Conservation (phyloP, 2,329 filamentous ascomycete species). For the Dactylonectria estremocensis region DNA sequence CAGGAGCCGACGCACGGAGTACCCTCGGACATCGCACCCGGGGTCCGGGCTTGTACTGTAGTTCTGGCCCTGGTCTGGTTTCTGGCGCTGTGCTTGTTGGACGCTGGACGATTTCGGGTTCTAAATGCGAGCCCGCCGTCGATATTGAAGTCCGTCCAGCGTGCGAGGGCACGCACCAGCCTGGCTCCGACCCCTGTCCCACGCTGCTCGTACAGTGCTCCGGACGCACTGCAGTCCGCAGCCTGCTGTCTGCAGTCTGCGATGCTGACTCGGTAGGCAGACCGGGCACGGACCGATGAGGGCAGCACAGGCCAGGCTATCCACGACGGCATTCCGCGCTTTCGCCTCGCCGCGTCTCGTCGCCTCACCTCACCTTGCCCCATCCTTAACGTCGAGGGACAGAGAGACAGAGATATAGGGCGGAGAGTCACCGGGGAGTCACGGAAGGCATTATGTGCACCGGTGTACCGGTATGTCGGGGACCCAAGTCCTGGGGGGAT, state of each 20-base stretch:
- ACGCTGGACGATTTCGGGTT: constrained; percentile 28
- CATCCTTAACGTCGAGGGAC: constrained; percentile 15
- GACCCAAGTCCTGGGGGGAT: constrained; percentile 22
- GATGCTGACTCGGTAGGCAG: constrained; percentile 9
- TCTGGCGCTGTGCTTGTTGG: constrained; percentile 19
- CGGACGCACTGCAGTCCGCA: no score
- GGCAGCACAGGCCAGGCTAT: constrained; percentile 11
- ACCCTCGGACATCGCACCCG: constrained; percentile 30
- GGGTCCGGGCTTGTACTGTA: constrained; percentile 20
- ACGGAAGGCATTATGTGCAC: constrained; percentile 11
- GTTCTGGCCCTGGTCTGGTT: constrained; percentile 12
- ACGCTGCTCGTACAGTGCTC: constrained; percentile 5
- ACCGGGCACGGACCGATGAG: constrained; percentile 18
- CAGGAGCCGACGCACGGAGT: constrained; percentile 46
- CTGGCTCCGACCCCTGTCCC: constrained; percentile 17
- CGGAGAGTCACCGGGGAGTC: neutral
- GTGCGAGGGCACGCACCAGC: constrained; percentile 18
- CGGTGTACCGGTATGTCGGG: constrained; percentile 6
- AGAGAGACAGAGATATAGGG: neutral
- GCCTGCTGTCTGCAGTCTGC: constrained; percentile 1
- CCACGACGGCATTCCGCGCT: neutral
- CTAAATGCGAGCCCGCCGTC: constrained; percentile 20
- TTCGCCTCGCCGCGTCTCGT: constrained; percentile 24
- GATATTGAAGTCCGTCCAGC: constrained; percentile 13
- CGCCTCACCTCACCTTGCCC: constrained; percentile 9